These are phyloP conservation scores for Tetraselmis striata DNA, from an alignment of 139 green algal genomes.

Conservation along the genomic window DNA sequence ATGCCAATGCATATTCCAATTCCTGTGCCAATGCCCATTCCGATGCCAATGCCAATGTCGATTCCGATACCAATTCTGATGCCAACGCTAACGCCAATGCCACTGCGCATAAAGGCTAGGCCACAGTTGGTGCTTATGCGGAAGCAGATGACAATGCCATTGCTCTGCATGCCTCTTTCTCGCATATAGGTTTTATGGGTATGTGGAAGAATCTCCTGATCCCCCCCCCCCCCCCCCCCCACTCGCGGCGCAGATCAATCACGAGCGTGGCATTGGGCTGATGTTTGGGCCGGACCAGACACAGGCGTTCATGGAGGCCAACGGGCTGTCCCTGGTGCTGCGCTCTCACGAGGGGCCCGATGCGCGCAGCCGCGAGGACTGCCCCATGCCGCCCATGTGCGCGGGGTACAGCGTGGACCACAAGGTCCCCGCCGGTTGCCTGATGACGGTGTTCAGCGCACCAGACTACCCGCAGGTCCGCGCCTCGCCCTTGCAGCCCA, in stretches of 20 bases:
- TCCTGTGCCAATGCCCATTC: too few species aligned
- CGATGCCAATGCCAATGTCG: too few species aligned
- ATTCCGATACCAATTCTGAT: too few species aligned
- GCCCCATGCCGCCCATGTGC: constrained; percentile 53
- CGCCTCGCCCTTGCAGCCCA: constrained; percentile 16
- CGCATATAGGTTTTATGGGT: too few species aligned
- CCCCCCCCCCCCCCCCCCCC: too few species aligned
- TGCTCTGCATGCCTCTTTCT: too few species aligned
- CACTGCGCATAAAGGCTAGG: too few species aligned
- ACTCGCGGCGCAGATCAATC: constrained; percentile 62
- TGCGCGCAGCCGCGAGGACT: constrained; percentile 61
- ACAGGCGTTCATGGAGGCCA: constrained; percentile 48
- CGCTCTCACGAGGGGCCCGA: constrained; percentile 88
- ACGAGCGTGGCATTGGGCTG: constrained; percentile 75
- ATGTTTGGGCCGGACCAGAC: constrained; percentile 79
- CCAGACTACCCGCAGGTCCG: constrained; percentile 88
- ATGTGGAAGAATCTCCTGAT: too few species aligned
- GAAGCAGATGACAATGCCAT: too few species aligned
- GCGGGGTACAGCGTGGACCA: constrained; percentile 83
- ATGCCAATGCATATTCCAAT: too few species aligned
- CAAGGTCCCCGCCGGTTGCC: constrained; percentile 46
- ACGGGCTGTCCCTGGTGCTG: constrained; percentile 59
- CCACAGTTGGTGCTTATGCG: too few species aligned
- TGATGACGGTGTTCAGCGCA: constrained; percentile 85
- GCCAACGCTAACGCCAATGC: too few species aligned